These are phyloP conservation scores for Ramalina intermedia DNA, from an alignment of 495 filamentous ascomycete genomes.

Conservation along the genomic window DNA sequence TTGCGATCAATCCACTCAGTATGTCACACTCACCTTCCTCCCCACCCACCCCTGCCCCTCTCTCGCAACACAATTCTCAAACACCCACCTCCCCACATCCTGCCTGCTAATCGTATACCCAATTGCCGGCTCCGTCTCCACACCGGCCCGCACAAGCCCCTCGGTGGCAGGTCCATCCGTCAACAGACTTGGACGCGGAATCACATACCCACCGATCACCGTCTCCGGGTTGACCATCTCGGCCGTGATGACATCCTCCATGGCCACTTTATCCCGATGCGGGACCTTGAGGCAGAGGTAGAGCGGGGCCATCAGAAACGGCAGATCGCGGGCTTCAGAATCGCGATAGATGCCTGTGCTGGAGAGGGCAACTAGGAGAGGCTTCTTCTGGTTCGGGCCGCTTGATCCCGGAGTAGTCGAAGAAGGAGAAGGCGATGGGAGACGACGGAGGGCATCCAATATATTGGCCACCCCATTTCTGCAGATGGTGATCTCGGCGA, in stretches of 20 bases:
- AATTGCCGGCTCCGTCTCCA: conserved; percentile 20
- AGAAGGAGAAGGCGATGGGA: background rate
- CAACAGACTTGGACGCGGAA: conserved; percentile 24
- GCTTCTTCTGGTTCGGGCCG: conserved; percentile 5
- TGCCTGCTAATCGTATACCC: conserved; percentile 27
- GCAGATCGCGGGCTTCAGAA: conserved; percentile 21
- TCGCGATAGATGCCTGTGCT: conserved; percentile 18
- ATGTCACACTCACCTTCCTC: conserved; percentile 24
- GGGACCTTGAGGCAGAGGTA: conserved; percentile 21
- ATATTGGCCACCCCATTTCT: conserved; percentile 9
- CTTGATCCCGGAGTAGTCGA: background rate
- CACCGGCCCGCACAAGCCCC: conserved; percentile 20
- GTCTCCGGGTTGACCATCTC: conserved; percentile 1
- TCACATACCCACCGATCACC: conserved; percentile 18
- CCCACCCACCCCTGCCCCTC: conserved; percentile 25
- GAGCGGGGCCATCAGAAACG: conserved; percentile 19
- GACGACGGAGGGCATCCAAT: conserved; percentile 17
- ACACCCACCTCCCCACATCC: conserved; percentile 31
- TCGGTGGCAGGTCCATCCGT: conserved; percentile 17
- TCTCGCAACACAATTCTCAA: conserved; percentile 22
- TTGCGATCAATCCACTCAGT: conserved; percentile 8
- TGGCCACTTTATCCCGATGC: conserved; percentile 25
- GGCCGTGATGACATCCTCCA: conserved; percentile 20
- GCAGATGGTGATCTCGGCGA: conserved; percentile 18
- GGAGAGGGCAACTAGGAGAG: conserved; percentile 18